A percentile compares a stretch with the other conserved stretches of the same genome.
These are phyloP conservation scores for Cytauxzoon felis DNA, from an alignment of 169 alveolate genomes.

Conservation along the genomic window DNA sequence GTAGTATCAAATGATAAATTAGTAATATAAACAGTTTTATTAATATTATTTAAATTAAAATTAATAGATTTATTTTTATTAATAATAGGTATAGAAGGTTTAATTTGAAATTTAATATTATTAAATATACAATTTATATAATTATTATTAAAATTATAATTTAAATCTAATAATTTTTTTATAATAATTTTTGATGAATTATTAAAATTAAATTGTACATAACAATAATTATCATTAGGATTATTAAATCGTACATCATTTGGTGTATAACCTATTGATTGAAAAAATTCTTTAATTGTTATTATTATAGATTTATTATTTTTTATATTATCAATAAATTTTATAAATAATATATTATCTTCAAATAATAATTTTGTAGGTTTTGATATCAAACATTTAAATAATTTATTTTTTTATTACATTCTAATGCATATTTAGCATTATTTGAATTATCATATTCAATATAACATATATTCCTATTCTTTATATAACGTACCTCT, in stretches of 20 bases:
- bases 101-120: constrained; percentile 53
- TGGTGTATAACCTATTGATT: constrained; percentile 21
- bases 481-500: constrained; percentile 15
- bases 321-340: constrained; percentile 25
- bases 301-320: constrained; percentile 36
- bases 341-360: constrained; percentile 65
- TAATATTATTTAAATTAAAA: constrained; percentile 37
- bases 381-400: constrained; percentile 42
- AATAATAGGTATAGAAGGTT: constrained; percentile 64
- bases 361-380: constrained; percentile 65
- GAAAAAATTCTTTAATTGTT: constrained; percentile 41
- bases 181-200: constrained; percentile 59
- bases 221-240: constrained; percentile 32
- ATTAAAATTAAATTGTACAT: constrained; percentile 55
- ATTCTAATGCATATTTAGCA: constrained; percentile 34
- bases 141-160: constrained; percentile 10
- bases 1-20: constrained; percentile 35
- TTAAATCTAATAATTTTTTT: constrained; percentile 29
- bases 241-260: constrained; percentile 56
- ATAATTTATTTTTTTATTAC: constrained; percentile 6
- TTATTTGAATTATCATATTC: constrained; percentile 63
- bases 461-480: constrained; percentile 33
- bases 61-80: constrained; percentile 25
- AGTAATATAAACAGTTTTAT: constrained; percentile 32
- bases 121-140: constrained; percentile 44